Percentiles rank a stretch among this genome's conserved stretches.
These are phyloP conservation scores for Candida tetrigidarum DNA, from an alignment of 1,139 yeast genomes.

Conservation along the genomic window DNA sequence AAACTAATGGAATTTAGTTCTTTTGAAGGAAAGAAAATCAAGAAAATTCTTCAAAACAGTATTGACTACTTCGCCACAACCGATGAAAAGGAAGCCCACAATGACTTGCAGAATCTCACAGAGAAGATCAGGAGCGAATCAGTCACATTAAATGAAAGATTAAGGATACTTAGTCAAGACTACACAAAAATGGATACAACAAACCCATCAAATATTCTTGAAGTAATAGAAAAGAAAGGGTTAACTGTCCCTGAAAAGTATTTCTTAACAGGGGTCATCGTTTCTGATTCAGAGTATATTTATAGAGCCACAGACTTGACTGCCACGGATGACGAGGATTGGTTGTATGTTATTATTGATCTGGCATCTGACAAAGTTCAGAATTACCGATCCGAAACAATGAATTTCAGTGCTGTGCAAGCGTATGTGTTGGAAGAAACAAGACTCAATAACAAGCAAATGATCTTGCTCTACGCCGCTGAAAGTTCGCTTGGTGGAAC, in stretches of 20 bases:
- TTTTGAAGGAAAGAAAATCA: constrained; percentile 42
- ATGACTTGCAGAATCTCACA: constrained; percentile 28
- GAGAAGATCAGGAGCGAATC: constrained; percentile 22
- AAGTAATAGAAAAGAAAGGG: constrained; percentile 14
- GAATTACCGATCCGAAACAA: constrained; percentile 23
- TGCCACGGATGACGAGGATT: constrained; percentile 15
- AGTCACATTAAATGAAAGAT: constrained; percentile 20
- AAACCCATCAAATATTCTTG: constrained; percentile 26
- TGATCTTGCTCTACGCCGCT: constrained; percentile 26
- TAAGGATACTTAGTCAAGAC: constrained; percentile 22
- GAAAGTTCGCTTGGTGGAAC: constrained; percentile 15
- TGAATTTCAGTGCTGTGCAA: constrained; percentile 26
- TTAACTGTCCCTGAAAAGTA: constrained; percentile 25
- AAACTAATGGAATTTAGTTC: constrained; percentile 34
- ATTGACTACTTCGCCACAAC: constrained; percentile 21
- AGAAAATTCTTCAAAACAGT: constrained; percentile 27
- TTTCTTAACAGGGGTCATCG: constrained; percentile 30
- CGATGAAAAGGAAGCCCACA: constrained; percentile 22
- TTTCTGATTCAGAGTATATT: constrained; percentile 35
- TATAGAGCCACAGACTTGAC: constrained; percentile 19
- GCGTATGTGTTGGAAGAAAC: constrained; percentile 21
- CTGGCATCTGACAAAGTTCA: constrained; percentile 17
- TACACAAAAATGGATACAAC: constrained; percentile 27
- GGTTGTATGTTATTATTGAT: constrained; percentile 22
- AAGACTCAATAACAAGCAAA: constrained; percentile 19